Evolutionary conservation across 169 alveolate genomes (phyloP).

Genomic region (Eimeria necatrix): DNA sequence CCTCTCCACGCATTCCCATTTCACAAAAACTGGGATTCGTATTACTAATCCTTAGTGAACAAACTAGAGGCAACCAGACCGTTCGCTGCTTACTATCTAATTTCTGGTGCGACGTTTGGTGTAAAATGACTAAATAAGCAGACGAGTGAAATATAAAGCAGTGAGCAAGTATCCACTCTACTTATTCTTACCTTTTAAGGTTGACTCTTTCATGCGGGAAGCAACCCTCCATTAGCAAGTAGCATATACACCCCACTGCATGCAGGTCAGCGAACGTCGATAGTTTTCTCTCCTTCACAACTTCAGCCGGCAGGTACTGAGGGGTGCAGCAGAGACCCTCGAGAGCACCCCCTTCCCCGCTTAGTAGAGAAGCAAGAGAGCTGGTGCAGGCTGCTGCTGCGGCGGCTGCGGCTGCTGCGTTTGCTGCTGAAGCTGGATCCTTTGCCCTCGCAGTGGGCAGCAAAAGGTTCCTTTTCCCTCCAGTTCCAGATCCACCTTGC

Average conservation of each 20-base stretch:
- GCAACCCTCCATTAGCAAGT: slow-evolving; percentile 52
- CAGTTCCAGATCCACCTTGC: neutral
- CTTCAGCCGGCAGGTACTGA: slow-evolving; percentile 4
- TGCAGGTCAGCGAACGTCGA: slow-evolving; percentile 18
- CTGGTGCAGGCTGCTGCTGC: neutral
- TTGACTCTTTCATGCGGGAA: slow-evolving; percentile 13
- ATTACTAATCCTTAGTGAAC: neutral
- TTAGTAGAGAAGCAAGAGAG: neutral
- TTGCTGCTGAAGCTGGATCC: neutral
- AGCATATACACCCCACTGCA: slow-evolving; percentile 46
- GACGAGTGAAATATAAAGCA: too few species aligned
- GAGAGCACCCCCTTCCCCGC: neutral
- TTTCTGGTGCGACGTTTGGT: too few species aligned
- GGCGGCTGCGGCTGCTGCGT: neutral
- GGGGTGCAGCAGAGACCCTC: slow-evolving; percentile 31
- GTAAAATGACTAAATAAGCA: too few species aligned
- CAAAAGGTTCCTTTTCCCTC: neutral
- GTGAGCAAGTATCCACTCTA: neutral
- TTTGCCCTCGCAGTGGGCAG: neutral
- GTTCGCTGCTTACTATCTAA: too few species aligned
- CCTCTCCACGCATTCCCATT: too few species aligned
- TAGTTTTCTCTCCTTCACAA: neutral
- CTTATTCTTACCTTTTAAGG: neutral
- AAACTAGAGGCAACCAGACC: too few species aligned
- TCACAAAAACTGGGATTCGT: too few species aligned